phyloP scores from a whole-genome alignment of 2,329 filamentous ascomycete species.

The Penicillium capsulatum region DNA sequence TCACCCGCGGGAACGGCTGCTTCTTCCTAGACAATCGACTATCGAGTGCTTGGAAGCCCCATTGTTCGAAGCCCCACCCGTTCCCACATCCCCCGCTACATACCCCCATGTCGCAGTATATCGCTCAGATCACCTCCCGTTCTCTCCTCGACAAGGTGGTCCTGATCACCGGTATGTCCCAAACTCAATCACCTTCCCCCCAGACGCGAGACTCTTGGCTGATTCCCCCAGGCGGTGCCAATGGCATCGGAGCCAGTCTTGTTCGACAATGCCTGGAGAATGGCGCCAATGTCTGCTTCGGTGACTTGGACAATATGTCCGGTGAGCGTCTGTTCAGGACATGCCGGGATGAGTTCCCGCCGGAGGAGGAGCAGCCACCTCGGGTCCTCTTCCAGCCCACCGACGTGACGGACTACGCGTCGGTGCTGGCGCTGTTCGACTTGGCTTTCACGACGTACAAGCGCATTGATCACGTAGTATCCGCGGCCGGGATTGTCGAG shows the following conservation, averaged over 20 bases:
- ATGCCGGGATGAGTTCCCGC: conserved; percentile 12
- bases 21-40: too few relatives aligned
- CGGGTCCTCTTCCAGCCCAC: conserved; percentile 39
- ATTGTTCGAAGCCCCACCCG: too few relatives aligned
- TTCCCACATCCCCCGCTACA: conserved; percentile 2
- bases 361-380: conserved; percentile 18
- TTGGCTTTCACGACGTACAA: conserved; percentile 44
- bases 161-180: conserved; percentile 20
- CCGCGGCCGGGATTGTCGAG: conserved; percentile 47
- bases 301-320: conserved; percentile 38
- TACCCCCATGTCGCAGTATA: conserved; percentile 19
- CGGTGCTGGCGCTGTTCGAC: conserved; percentile 47
- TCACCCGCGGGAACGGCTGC: not conserved
- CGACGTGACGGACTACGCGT: conserved; percentile 47
- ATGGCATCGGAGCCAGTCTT: conserved; percentile 44
- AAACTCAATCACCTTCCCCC: not conserved
- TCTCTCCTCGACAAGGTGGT: conserved; percentile 20
- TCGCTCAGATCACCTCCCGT: conserved; percentile 14
- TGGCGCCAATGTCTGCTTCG: conserved; percentile 44
- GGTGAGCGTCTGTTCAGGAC: conserved; percentile 29
- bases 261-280: conserved; percentile 38
- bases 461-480: conserved; percentile 48
- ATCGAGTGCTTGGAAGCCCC: too few relatives aligned
- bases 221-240: conserved; percentile 36
- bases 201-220: not conserved